Evolutionary conservation across 2,329 filamentous ascomycete genomes (phyloP).

Genomic region (Cucurbitaria berberidis): DNA sequence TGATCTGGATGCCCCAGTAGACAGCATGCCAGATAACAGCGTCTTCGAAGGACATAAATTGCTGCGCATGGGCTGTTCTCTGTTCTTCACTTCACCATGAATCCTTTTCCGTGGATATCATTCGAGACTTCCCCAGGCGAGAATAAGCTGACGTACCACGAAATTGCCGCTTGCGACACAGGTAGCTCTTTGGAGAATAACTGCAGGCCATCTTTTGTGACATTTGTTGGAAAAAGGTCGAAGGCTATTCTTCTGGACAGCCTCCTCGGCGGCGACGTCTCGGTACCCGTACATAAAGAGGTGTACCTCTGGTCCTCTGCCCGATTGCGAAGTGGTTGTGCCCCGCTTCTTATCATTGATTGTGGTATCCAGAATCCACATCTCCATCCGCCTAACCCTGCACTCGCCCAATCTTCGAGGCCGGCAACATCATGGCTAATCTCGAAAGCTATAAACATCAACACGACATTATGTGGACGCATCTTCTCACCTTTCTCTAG

Average conservation of each 20-base stretch:
- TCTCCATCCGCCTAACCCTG: not conserved
- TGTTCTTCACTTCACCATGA: not conserved
- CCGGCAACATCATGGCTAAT: not conserved
- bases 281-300: constrained; percentile 5
- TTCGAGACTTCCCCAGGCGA: constrained; percentile 2
- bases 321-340: not conserved
- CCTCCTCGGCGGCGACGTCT: not conserved
- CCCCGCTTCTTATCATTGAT: constrained; percentile 1
- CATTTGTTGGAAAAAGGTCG: too few species aligned
- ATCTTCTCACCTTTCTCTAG: constrained; percentile 5
- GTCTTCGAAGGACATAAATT: not conserved
- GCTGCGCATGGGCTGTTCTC: too few species aligned
- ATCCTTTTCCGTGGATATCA: constrained; percentile 4
- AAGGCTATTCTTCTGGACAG: constrained; percentile 2
- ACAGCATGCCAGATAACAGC: too few species aligned
- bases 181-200: too few species aligned
- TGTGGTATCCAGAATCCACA: constrained; percentile 1
- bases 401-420: not conserved
- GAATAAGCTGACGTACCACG: constrained; percentile 1
- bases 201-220: too few species aligned
- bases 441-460: not conserved
- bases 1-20: too few species aligned
- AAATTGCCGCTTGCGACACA: not conserved
- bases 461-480: not conserved
- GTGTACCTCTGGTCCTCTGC: constrained; percentile 3